A percentile compares a stretch with the other conserved stretches of the same genome.
phyloP scores from a whole-genome alignment of 2,329 filamentous ascomycete genomes.

The Blastomyces parvus region DNA sequence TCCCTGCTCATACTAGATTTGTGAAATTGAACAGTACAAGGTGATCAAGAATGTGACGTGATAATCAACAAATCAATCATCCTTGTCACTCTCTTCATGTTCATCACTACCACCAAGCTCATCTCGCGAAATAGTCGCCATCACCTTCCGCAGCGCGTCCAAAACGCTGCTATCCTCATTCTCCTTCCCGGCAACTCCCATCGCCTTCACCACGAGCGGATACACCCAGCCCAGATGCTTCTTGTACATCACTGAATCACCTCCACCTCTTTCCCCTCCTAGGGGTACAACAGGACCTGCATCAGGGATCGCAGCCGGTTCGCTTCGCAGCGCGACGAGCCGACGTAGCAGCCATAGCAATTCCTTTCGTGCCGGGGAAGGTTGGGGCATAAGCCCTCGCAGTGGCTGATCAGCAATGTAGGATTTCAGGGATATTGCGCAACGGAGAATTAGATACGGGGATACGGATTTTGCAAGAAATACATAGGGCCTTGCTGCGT shows the following conservation, averaged over 20 bases:
- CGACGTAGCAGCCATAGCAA: conserved; percentile 60
- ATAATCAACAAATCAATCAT: not conserved
- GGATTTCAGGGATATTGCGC: conserved; percentile 67
- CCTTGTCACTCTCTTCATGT: not conserved
- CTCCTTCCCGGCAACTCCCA: conserved; percentile 34
- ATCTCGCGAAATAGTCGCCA: conserved; percentile 50
- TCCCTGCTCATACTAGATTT: no score
- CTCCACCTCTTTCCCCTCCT: conserved; percentile 13
- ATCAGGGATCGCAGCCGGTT: conserved; percentile 58
- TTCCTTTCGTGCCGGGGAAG: conserved; percentile 68
- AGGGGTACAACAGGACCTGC: conserved; percentile 13
- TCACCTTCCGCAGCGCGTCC: conserved; percentile 47
- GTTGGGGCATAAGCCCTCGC: conserved; percentile 79
- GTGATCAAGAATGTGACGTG: no score
- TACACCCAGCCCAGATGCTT: conserved; percentile 76
- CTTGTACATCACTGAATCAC: conserved; percentile 38
- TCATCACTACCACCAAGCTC: not conserved
- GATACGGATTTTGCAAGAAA: conserved; percentile 65
- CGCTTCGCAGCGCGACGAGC: conserved; percentile 58
- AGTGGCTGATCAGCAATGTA: conserved; percentile 90
- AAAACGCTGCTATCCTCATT: conserved; percentile 31
- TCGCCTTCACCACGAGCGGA: conserved; percentile 48
- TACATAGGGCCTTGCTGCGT: conserved; percentile 35
- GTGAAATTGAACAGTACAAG: no score
- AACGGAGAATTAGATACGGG: conserved; percentile 72